phyloP scores from a whole-genome alignment of 2,329 filamentous ascomycete species.

The Paraconiothyrium brasiliense region DNA sequence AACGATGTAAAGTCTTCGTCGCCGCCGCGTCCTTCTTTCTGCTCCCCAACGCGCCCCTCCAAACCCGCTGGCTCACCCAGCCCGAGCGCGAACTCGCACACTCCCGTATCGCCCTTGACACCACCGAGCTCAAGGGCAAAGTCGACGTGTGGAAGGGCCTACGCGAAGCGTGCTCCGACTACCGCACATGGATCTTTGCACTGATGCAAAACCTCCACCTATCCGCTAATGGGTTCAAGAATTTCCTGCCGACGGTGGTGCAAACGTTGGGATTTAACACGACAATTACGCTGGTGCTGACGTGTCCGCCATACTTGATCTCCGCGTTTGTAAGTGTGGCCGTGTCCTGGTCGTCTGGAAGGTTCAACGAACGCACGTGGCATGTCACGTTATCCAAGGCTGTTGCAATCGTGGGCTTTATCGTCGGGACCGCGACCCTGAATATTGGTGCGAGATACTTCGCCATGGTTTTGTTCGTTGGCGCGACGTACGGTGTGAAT shows the following conservation, averaged over 20 bases:
- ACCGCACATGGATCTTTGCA: conserved; percentile 28
- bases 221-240: conserved; percentile 33
- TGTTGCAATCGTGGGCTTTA: conserved; percentile 42
- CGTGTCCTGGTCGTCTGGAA: conserved; percentile 37
- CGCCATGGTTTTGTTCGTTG: conserved; percentile 44
- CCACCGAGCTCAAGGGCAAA: conserved; percentile 44
- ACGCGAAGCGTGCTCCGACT: conserved; percentile 25
- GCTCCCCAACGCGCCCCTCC: conserved; percentile 36
- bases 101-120: conserved; percentile 53
- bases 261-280: conserved; percentile 42
- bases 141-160: conserved; percentile 29
- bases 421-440: conserved; percentile 35
- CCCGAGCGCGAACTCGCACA: conserved; percentile 53
- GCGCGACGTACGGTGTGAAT: conserved; percentile 43
- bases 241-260: conserved; percentile 48
- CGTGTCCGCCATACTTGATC: conserved; percentile 45
- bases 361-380: conserved; percentile 43
- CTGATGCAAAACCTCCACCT: conserved; percentile 31
- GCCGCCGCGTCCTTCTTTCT: conserved; percentile 31
- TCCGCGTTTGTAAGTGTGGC: conserved; percentile 32
- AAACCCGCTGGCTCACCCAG: conserved; percentile 55
- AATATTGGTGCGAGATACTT: conserved; percentile 45
- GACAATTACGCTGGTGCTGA: conserved; percentile 40
- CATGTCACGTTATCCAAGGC: conserved; percentile 41
- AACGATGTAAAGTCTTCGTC: conserved; percentile 14